Percentiles rank a stretch among this genome's conserved stretches.
Conservation (phyloP, 2,329 filamentous ascomycete genomes). For the Nannizziopsis arthrosporioides region DNA sequence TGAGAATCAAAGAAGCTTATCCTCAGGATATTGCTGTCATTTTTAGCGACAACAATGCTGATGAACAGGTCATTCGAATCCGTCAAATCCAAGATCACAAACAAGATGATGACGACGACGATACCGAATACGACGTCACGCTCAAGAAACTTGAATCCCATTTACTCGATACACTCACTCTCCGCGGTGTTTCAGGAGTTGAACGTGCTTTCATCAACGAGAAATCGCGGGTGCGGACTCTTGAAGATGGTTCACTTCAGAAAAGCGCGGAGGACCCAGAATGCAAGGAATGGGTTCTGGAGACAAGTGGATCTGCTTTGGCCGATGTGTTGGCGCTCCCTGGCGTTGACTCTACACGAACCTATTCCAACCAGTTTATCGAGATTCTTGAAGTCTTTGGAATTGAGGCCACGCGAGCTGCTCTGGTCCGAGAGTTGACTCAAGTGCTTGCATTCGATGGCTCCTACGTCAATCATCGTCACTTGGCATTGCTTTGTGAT, state of each 20-base stretch:
- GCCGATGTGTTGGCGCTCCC: conserved; percentile 73
- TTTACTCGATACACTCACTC: conserved; percentile 76
- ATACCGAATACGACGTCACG: conserved; percentile 78
- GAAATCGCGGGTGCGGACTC: conserved; percentile 56
- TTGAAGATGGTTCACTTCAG: conserved; percentile 59
- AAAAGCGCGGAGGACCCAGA: conserved; percentile 60
- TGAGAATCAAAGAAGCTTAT: conserved; percentile 81
- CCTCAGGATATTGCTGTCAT: conserved; percentile 76
- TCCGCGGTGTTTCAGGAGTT: conserved; percentile 81
- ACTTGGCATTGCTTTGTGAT: conserved; percentile 87
- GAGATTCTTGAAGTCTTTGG: conserved; percentile 91
- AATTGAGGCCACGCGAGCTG: conserved; percentile 83
- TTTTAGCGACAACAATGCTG: conserved; percentile 96
- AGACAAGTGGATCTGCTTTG: conserved; percentile 83
- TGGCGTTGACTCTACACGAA: conserved; percentile 74
- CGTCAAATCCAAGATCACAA: conserved; percentile 62
- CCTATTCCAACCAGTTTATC: conserved; percentile 90
- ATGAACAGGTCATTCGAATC: conserved; percentile 86
- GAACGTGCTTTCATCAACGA: conserved; percentile 88
- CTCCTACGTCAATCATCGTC: conserved; percentile 98
- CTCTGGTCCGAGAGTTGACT: conserved; percentile 76
- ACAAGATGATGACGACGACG: conserved; percentile 61
- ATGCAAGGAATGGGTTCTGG: conserved; percentile 89
- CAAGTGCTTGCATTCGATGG: conserved; percentile 95
- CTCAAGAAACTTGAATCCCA: conserved; percentile 86